Conservation (phyloP, 1,139 yeast genomes). For the Kurtzmaniella quercitrusa region DNA sequence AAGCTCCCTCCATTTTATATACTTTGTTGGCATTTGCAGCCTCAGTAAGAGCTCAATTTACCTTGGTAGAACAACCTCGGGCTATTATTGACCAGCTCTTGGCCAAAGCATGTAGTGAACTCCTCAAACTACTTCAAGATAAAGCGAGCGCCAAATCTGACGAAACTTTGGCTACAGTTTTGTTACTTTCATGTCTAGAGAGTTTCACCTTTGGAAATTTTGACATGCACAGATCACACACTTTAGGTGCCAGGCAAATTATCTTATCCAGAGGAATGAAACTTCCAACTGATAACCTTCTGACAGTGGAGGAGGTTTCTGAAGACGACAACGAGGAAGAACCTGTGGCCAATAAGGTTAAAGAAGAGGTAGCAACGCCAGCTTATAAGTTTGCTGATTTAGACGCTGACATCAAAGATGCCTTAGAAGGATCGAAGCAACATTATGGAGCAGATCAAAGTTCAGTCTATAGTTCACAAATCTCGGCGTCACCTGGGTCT, state of each 20-base stretch:
- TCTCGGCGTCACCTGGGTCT: background rate
- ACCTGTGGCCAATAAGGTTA: no score
- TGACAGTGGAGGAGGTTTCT: conserved; percentile 3
- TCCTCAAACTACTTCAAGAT: conserved; percentile 49
- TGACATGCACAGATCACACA: conserved; percentile 60
- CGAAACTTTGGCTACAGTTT: conserved; percentile 61
- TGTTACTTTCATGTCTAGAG: conserved; percentile 61
- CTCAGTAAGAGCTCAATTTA: conserved; percentile 36
- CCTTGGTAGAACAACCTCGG: conserved; percentile 34
- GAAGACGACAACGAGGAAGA: conserved; percentile 3
- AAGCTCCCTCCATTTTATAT: conserved; percentile 54
- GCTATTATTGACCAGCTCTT: conserved; percentile 48
- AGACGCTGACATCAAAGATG: background rate
- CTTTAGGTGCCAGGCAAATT: conserved; percentile 67
- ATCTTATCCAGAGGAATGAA: conserved; percentile 52
- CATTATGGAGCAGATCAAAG: background rate
- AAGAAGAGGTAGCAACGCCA: background rate
- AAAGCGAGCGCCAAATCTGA: conserved; percentile 55
- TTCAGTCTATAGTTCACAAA: background rate
- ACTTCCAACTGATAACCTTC: conserved; percentile 3
- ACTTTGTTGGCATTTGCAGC: conserved; percentile 68
- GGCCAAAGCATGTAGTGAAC: conserved; percentile 53
- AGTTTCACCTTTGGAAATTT: conserved; percentile 46
- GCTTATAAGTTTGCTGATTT: background rate
- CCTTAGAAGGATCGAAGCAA: background rate